A percentile compares a stretch with the other conserved stretches of the same genome.
Evolutionary conservation across 1,284 basidiomycete species (phyloP).

Genomic region (Xerocomus alliaceus): DNA sequence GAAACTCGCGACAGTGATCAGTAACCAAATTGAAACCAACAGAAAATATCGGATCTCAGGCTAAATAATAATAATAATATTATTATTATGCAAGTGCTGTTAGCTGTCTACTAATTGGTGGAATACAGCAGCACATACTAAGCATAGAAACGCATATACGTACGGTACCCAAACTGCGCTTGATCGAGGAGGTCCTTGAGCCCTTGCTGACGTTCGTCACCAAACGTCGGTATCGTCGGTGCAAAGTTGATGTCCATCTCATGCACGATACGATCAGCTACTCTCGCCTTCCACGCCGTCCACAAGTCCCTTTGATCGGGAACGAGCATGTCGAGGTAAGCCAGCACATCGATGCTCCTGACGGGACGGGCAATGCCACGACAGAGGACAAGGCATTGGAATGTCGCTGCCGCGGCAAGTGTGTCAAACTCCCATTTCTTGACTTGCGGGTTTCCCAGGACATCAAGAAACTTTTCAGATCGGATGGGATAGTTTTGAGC

Average conservation of each 20-base stretch:
- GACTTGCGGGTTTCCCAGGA: conserved; percentile 10
- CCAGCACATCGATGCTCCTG: background rate
- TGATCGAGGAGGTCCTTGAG: background rate
- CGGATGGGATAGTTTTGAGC: conserved; percentile 5
- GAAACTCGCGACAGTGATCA: too few species aligned
- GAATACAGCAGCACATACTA: background rate
- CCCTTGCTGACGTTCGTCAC: background rate
- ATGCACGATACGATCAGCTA: conserved; percentile 4
- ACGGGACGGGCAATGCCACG: conserved; percentile 7
- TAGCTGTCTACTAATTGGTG: background rate
- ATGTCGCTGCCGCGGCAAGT: conserved; percentile 1
- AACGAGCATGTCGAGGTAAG: background rate
- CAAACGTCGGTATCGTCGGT: conserved; percentile 5
- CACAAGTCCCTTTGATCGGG: background rate
- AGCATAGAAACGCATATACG: background rate
- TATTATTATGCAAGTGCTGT: background rate
- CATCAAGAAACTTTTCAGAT: conserved; percentile 2
- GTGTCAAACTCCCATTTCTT: conserved; percentile 16
- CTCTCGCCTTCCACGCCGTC: background rate
- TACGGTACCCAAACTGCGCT: background rate
- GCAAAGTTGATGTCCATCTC: background rate
- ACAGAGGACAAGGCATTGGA: conserved; percentile 15
- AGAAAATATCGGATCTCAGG: too few species aligned
- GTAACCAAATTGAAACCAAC: too few species aligned
- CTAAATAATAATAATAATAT: too few species aligned